Conservation (phyloP, 2,329 filamentous ascomycete genomes). For the Colletotrichum paranaense region DNA sequence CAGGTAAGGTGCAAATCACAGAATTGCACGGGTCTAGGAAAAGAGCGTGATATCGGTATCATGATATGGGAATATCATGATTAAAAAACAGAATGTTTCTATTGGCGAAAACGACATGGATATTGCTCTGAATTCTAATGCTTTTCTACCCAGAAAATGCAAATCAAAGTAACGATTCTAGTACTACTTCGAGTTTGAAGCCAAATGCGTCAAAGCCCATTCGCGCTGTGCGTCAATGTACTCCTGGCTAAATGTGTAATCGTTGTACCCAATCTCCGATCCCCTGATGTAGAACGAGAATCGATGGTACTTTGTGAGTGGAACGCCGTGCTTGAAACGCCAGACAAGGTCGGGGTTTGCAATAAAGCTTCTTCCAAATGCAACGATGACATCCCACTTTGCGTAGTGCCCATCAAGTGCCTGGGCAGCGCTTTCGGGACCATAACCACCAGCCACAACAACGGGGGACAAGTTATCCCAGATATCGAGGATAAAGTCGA, state of each 20-base stretch:
- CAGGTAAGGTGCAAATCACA: too few relatives aligned
- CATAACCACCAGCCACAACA: conserved; percentile 42
- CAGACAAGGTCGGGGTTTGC: conserved; percentile 45
- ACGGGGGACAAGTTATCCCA: conserved; percentile 44
- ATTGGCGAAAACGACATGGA: too few relatives aligned
- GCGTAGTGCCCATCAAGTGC: conserved; percentile 41
- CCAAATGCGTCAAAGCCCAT: background rate
- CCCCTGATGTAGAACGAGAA: conserved; percentile 39
- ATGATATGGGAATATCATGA: too few relatives aligned
- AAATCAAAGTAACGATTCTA: background rate
- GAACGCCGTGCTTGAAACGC: conserved; percentile 39
- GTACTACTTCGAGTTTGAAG: background rate
- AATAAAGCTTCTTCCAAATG: conserved; percentile 43
- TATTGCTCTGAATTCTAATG: background rate
- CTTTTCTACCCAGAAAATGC: background rate
- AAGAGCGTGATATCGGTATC: too few relatives aligned
- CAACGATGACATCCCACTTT: conserved; percentile 44
- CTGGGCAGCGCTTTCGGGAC: conserved; percentile 31
- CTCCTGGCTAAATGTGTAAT: conserved; percentile 19
- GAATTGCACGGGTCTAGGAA: too few relatives aligned
- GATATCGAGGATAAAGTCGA: conserved; percentile 44
- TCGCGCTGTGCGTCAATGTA: conserved; percentile 21
- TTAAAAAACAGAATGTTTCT: too few relatives aligned
- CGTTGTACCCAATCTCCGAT: conserved; percentile 25
- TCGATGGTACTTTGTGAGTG: conserved; percentile 41